phyloP scores from a whole-genome alignment of 768 basidiomycete species.

The Botryobasidium botryosum region DNA sequence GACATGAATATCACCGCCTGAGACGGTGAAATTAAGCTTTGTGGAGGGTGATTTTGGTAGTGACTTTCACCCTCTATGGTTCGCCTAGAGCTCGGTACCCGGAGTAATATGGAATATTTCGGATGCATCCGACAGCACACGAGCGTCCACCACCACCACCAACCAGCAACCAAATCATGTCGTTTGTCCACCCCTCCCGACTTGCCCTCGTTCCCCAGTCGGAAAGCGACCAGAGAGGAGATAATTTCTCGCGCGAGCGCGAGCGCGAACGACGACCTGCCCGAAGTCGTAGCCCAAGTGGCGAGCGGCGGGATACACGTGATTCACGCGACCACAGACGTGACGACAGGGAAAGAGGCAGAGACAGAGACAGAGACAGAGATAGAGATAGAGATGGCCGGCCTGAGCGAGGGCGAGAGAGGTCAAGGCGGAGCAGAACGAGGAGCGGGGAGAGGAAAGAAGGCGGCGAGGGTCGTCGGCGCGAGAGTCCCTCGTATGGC shows the following conservation, averaged over 20 bases:
- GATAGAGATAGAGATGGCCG: too few relatives aligned
- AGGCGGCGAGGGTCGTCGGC: background rate
- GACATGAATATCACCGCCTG: too few relatives aligned
- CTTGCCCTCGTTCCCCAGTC: slow-evolving; percentile 44
- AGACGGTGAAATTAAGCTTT: too few relatives aligned
- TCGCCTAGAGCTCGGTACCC: too few relatives aligned
- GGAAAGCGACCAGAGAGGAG: slow-evolving; percentile 7
- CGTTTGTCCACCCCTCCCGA: slow-evolving; percentile 57
- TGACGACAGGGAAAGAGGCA: background rate
- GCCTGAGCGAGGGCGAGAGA: background rate
- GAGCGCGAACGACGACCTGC: background rate
- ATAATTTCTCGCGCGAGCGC: slow-evolving; percentile 2
- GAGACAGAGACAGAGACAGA: too few relatives aligned
- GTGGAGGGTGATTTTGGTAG: too few relatives aligned
- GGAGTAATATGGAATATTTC: too few relatives aligned
- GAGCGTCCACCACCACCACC: background rate
- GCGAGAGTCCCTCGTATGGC: slow-evolving; percentile 38
- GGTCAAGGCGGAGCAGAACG: slow-evolving; percentile 1
- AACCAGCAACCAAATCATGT: slow-evolving; percentile 28
- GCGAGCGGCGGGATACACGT: background rate
- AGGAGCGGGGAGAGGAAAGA: slow-evolving; percentile 7
- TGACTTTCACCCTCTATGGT: too few relatives aligned
- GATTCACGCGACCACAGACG: background rate
- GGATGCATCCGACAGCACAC: too few relatives aligned
- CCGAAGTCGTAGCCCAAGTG: background rate